Evolutionary conservation across 1,284 basidiomycete genomes (phyloP), one percentile per base, ranked within the genome.

Genomic region (Amylostereum areolatum): DNA sequence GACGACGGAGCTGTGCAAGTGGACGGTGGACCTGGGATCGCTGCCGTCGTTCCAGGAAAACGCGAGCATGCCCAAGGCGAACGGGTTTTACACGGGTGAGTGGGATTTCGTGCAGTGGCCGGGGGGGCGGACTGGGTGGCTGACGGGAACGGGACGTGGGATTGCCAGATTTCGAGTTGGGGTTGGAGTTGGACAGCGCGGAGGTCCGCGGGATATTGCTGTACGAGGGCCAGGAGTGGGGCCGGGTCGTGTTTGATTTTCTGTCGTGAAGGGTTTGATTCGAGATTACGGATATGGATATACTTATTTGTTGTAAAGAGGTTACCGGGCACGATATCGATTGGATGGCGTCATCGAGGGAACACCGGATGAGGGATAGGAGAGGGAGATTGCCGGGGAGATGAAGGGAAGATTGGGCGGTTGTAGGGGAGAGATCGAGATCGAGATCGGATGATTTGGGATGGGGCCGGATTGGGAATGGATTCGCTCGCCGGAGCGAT

Each of bases 171-270:
- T 91, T 91, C 56, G 85, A 89, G 61, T 75, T 91, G 3, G 89
- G 84, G 4, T 66, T 91, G 50, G 88, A 88, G 65, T 66, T 91
- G 55, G 88, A 91, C 62, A 87, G 85, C 55, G 83, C 81, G 48
- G 88, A 90, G 67, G 86, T 91, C 55, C 80, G 88, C 49, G 88
- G 87, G 25, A 81, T 89, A 50, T 63, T 91, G 54, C 65, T 89
- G 40, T 81, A 81, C 59, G 78, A 85, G 46, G 79, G 79, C 12
- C 75, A 82, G 56, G 87, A 89, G 63, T 89, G 85, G 82, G 87
- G 87, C 57, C 75, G 78, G 64, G 81, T 69, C 40, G 78, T 69
- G 48, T 70, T 69, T 56, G 67, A 69, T 54, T 68, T 68, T 54
- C 60, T 69, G 47, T 54, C 58, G 30, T 65, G 55, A 62, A 29